phyloP scores from a whole-genome alignment of 768 basidiomycete genomes.

The Mycena filopes region DNA sequence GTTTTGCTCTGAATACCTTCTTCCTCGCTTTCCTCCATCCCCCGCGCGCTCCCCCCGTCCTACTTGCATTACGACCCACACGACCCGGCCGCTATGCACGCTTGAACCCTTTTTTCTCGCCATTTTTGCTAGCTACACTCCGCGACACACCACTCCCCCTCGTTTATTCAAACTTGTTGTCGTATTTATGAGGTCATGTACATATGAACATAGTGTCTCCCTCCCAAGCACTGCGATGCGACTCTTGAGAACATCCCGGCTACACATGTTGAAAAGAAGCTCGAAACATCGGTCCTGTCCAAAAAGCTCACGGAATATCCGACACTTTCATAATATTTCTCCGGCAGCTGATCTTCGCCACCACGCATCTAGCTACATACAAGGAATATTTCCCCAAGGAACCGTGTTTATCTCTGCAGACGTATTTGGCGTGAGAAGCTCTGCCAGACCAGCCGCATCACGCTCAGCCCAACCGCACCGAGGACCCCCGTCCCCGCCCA shows the following conservation, averaged over 20 bases:
- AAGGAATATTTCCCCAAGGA: constrained; percentile 28
- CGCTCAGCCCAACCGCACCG: constrained; percentile 56
- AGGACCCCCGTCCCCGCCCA: constrained; percentile 59
- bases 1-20: constrained; percentile 15
- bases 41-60: constrained; percentile 5
- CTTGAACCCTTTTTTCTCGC: constrained; percentile 38
- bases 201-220: constrained; percentile 43
- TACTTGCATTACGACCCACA: constrained; percentile 16
- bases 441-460: constrained; percentile 51
- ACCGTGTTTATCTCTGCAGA: constrained; percentile 29
- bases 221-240: constrained; percentile 29
- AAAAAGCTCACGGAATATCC: constrained; percentile 36
- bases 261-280: constrained; percentile 40
- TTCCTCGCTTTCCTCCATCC: constrained; percentile 24
- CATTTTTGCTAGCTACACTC: constrained; percentile 34
- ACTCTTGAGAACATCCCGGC: constrained; percentile 35
- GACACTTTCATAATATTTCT: constrained; percentile 27
- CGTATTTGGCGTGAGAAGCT: constrained; percentile 42
- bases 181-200: constrained; percentile 48
- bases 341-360: constrained; percentile 22
- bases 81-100: constrained; percentile 4
- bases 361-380: constrained; percentile 3
- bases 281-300: constrained; percentile 41
- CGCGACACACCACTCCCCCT: constrained; percentile 29
- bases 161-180: constrained; percentile 37